Percentiles rank a stretch among this genome's conserved stretches.
Conservation (phyloP, 1,139 yeast species). For the Komagataea norvegica region DNA sequence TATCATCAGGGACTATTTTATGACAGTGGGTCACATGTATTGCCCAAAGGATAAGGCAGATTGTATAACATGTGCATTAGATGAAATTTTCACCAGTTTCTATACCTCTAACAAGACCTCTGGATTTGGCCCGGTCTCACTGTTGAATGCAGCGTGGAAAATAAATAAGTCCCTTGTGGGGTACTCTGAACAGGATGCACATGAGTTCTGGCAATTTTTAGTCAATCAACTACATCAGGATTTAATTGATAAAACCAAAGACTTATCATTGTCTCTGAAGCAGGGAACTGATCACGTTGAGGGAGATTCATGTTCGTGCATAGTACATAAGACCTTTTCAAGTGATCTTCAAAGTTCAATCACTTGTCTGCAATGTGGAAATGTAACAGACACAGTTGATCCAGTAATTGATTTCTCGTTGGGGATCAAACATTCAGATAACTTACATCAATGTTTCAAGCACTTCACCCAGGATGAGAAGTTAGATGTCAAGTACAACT, state of each 20-base stretch:
- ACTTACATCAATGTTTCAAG: constrained; percentile 61
- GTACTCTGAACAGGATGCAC: constrained; percentile 96
- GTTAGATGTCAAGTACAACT: constrained; percentile 68
- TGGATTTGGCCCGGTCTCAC: constrained; percentile 71
- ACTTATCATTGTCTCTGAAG: constrained; percentile 1
- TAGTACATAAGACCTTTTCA: constrained; percentile 74
- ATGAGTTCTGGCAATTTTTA: constrained; percentile 91
- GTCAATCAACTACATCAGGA: constrained; percentile 77
- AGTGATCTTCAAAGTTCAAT: constrained; percentile 74
- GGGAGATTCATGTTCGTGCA: constrained; percentile 53
- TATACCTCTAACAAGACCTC: constrained; percentile 36
- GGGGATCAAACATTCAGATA: constrained; percentile 47
- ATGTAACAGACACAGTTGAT: constrained; percentile 66
- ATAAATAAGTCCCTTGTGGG: constrained; percentile 84
- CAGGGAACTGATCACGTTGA: constrained; percentile 2
- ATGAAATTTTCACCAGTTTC: constrained; percentile 59
- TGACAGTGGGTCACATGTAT: constrained; percentile 59
- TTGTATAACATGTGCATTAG: constrained; percentile 83
- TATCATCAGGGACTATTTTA: constrained; percentile 66
- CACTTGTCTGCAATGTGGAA: constrained; percentile 64
- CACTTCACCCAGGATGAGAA: constrained; percentile 74
- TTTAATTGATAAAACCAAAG: constrained; percentile 13
- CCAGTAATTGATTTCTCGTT: constrained; percentile 88
- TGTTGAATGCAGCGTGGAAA: constrained; percentile 79
- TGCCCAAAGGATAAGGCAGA: constrained; percentile 31